These are phyloP conservation scores for Picea sitchensis DNA, from an alignment of 75 land plant genomes.

Conservation along the genomic window DNA sequence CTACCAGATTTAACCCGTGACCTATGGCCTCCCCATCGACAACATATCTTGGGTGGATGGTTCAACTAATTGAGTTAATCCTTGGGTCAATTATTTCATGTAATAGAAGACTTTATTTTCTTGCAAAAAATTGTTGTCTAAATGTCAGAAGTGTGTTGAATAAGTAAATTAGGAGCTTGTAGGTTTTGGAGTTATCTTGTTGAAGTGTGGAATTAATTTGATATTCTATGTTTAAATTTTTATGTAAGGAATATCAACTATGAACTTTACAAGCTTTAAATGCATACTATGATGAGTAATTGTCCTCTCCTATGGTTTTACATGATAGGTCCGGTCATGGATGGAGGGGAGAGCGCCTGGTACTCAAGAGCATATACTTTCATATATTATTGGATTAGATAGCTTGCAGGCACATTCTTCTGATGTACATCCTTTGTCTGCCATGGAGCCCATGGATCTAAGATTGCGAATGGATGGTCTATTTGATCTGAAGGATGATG, in stretches of 20 bases:
- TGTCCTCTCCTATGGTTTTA: not conserved
- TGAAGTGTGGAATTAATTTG: not conserved
- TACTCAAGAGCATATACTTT: conserved; percentile 33
- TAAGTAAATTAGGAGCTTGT: not conserved
- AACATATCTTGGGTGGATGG: no score
- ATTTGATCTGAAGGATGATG: conserved; percentile 62
- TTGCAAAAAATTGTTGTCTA: not conserved
- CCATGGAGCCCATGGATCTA: conserved; percentile 36
- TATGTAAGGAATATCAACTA: not conserved
- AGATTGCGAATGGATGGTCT: conserved; percentile 92
- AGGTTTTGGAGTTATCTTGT: not conserved
- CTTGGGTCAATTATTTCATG: no score
- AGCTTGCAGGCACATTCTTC: conserved; percentile 49
- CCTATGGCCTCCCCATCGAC: no score
- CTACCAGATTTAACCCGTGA: no score
- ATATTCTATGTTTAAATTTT: not conserved
- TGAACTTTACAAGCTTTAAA: not conserved
- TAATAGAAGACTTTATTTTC: no score
- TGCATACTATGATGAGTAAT: not conserved
- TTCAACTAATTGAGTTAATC: no score
- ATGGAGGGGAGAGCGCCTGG: conserved; percentile 70
- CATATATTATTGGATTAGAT: conserved; percentile 81
- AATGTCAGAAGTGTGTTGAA: not conserved
- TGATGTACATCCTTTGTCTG: not conserved
- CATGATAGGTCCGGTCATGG: conserved; percentile 79